Evolutionary conservation across 2,329 filamentous ascomycete species (phyloP), one percentile per base, ranked within the genome.

Genomic region (Thelonectria rubi): DNA sequence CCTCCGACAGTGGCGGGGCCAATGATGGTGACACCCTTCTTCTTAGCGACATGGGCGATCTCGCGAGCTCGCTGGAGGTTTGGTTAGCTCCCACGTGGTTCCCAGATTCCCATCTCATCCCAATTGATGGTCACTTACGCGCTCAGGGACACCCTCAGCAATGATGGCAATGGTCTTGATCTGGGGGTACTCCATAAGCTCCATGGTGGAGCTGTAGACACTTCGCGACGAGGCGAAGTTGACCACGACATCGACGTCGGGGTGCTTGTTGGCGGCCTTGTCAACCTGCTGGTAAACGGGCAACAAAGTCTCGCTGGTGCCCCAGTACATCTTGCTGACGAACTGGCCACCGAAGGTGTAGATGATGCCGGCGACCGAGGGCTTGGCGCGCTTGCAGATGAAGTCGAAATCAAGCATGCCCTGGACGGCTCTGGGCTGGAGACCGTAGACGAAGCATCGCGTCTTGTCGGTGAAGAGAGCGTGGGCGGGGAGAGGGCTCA

Each of bases 321-420:
- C 95, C 95, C 95, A 99, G 91, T 99, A 99, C 95, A 99, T 98
- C 90, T 99, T 99, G 90, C 93, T 97, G 79, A 99, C 95, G 89
- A 99, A 99, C 84, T 99, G 95, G 72, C 95, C 95, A 79, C 95
- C 95, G 77, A 99, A 99, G 74, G 95, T 97, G 87, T 99, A 99
- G 87, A 99, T 98, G 83, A 99, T 98, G 78, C 94, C 95, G 70
- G 95, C 95, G 62, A 99, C 95, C 61, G 95, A 99, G 68, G 95
- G 95, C 63, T 92, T 96, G 78, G 89, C 87, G 76, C 95, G 92
- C 89, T 98, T 98, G 93, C 95, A 99, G 84, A 99, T 99, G 88
- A 98, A 99, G 86, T 99, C 95, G 80, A 99, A 99, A 82, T 99
- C 95, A 79, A 99, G 91, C 91, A 94, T 94, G 79, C 91, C 91